phyloP scores from a whole-genome alignment of 2,329 filamentous ascomycete genomes.

The Madurella mycetomatis region DNA sequence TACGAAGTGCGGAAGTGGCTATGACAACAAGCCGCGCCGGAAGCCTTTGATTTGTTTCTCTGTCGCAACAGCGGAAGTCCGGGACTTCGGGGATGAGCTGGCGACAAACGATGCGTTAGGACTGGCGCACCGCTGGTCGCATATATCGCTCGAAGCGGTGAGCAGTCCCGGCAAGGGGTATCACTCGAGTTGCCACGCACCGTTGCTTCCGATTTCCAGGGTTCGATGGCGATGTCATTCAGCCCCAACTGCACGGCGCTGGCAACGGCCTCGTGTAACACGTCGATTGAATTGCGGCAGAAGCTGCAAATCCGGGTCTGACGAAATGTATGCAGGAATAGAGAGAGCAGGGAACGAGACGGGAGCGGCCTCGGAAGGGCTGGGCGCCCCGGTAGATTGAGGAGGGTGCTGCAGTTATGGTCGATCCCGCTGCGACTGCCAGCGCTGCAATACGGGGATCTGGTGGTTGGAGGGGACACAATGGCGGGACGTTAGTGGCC shows the following conservation, averaged over 20 bases:
- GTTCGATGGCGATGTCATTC: conserved; percentile 10
- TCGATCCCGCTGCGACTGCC: not conserved
- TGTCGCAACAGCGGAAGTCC: too few species aligned
- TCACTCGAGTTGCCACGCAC: not conserved
- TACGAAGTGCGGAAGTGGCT: not conserved
- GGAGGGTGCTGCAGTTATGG: too few species aligned
- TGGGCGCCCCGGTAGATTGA: too few species aligned
- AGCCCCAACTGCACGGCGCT: conserved; percentile 7
- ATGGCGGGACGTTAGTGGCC: not conserved
- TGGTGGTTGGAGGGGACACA: not conserved
- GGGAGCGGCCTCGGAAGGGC: too few species aligned
- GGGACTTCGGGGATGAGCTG: too few species aligned
- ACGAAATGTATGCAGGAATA: conserved; percentile 4
- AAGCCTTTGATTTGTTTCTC: too few species aligned
- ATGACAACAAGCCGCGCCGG: too few species aligned
- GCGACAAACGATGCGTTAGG: too few species aligned
- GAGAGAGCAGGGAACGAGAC: not conserved
- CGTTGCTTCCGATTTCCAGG: not conserved
- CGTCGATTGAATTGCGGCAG: not conserved
- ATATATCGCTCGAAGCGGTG: conserved; percentile 1
- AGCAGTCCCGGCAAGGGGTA: conserved; percentile 1
- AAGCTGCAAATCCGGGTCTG: conserved; percentile 1
- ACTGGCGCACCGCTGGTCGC: too few species aligned
- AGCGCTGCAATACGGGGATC: conserved; percentile 1
- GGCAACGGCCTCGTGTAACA: conserved; percentile 10